phyloP scores from a whole-genome alignment of 768 basidiomycete species.

The Pleurotus tuoliensis region DNA sequence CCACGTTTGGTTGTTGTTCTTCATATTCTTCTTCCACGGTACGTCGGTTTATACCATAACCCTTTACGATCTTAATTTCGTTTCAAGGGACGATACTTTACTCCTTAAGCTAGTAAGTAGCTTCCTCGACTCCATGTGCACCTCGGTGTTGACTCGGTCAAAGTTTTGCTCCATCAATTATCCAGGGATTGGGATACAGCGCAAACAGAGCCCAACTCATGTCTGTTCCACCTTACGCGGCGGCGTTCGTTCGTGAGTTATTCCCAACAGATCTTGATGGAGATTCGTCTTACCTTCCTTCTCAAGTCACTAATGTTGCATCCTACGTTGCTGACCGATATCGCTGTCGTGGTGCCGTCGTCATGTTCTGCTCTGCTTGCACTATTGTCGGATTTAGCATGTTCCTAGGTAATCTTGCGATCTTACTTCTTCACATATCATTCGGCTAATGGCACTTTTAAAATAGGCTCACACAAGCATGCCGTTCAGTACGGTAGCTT shows the following conservation, averaged over 20 bases:
- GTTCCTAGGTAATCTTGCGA: conserved; percentile 27
- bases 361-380: conserved; percentile 25
- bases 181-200: conserved; percentile 43
- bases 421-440: not conserved
- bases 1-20: conserved; percentile 30
- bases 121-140: not conserved
- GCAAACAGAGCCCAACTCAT: conserved; percentile 43
- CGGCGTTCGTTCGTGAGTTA: conserved; percentile 24
- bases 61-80: not conserved
- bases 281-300: not conserved
- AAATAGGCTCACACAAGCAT: conserved; percentile 18
- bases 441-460: not conserved
- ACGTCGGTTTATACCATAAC: not conserved
- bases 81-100: conserved; percentile 13
- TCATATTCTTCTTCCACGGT: conserved; percentile 32
- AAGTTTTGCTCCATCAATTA: conserved; percentile 59
- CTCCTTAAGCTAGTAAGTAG: conserved; percentile 16
- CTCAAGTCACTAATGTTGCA: conserved; percentile 19
- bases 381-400: conserved; percentile 34
- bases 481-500: conserved; percentile 40
- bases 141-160: conserved; percentile 21
- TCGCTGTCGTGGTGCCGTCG: conserved; percentile 22
- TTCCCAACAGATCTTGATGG: not conserved
- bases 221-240: conserved; percentile 41
- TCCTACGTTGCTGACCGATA: conserved; percentile 22